Evolutionary conservation across 495 filamentous ascomycete genomes (phyloP), one percentile per base, ranked within the genome.

Genomic region (Penicillium malachiteum): DNA sequence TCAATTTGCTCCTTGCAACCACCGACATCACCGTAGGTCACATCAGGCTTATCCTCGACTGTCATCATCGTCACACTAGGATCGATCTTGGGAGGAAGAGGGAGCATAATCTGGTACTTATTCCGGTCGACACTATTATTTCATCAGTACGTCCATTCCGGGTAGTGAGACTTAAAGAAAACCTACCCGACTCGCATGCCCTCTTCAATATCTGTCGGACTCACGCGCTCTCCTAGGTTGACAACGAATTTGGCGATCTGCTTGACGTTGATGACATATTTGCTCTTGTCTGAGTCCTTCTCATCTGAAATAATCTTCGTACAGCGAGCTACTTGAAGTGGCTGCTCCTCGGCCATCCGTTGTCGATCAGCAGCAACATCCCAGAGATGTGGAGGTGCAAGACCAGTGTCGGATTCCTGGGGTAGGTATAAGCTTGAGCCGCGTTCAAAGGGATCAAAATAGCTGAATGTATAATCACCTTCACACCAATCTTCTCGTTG

Each of bases 231-330:
- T 59, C 94, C 94, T 48, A 98, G 84, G 74, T 97, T 96, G 66
- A 98, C 94, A 43, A 98, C 94, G 65, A 98, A 98, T 76, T 98
- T 98, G 69, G 94, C 94, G 58, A 98, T 97, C 71, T 98, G 94
- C 77, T 98, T 98, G 61, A 98, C 94, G 74, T 97, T 98, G 83
- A 98, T 98, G 67, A 98, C 92, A 80, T 98, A 98, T 86, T 97
- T 97, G 84, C 88, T 94, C 84, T 98, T 98, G 62, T 96, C 91
- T 32, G 87, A 77, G 76, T 98, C 92, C 77, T 96, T 94, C 70
- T 96, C 94, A 73, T 96, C 92, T 54, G 89, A 86, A 57, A 98
- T 98, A 71, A 98, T 98, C 82, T 98, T 98, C 48, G 94, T 98
- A 80, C 94, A 98, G 60, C 94, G 84, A 60, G 94, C 95, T 37